phyloP scores from a whole-genome alignment of 306 rosid genomes.

The Vigna radiata region DNA sequence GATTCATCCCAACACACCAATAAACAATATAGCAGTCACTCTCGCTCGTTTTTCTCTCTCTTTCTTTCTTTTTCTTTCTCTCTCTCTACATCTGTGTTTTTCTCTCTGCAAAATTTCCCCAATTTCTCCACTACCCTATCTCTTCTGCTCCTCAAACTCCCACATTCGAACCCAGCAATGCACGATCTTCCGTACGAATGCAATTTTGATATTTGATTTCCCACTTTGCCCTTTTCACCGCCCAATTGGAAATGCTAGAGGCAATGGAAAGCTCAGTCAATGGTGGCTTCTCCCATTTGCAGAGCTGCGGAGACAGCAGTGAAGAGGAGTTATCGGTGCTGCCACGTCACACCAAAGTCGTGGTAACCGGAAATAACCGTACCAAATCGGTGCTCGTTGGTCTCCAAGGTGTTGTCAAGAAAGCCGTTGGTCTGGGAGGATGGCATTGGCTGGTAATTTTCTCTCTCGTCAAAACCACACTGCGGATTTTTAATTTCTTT shows the following conservation, averaged over 20 bases:
- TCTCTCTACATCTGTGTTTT: conserved; percentile 56
- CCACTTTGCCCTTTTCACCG: not conserved
- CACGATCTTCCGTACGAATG: conserved; percentile 66
- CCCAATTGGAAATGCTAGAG: conserved; percentile 64
- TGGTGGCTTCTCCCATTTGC: conserved; percentile 89
- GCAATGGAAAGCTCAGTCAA: conserved; percentile 87
- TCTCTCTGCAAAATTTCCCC: conserved; percentile 58
- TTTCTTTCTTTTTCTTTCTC: not conserved
- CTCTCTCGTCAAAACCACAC: conserved; percentile 17
- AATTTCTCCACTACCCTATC: conserved; percentile 52
- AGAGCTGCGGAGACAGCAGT: conserved; percentile 93
- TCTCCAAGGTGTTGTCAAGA: conserved; percentile 95
- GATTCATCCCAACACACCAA: conserved; percentile 89
- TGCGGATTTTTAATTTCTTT: conserved; percentile 1
- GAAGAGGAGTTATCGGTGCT: conserved; percentile 97
- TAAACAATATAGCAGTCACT: conserved; percentile 67
- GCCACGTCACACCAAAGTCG: conserved; percentile 97
- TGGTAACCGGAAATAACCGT: conserved; percentile 97
- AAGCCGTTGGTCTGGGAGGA: conserved; percentile 96
- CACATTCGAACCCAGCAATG: conserved; percentile 53
- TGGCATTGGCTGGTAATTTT: conserved; percentile 99
- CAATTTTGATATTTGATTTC: conserved; percentile 48
- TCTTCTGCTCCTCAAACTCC: conserved; percentile 48
- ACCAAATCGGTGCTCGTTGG: conserved; percentile 99
- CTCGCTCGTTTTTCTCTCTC: conserved; percentile 47